Base-by-base conservation (phyloP, 257 asterid species). In the Solanum paucissectum region DNA sequence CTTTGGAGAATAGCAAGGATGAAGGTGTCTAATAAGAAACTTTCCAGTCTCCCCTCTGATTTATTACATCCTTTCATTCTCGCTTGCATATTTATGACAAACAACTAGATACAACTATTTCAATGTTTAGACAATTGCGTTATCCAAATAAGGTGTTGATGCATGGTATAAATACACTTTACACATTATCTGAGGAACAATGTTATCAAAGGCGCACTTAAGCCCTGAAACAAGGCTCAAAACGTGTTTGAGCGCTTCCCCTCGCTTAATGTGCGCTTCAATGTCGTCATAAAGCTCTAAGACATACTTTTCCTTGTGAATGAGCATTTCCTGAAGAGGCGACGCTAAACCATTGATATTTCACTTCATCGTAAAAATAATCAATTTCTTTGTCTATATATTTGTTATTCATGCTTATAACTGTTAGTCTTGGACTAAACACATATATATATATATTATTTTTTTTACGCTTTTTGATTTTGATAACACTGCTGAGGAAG, bases 1-100 rank as follows among this genome's bases (percentile, higher is more conserved):
- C 87, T 89, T 74, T 79, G 37, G 87, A 72, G 81, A 81, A 92
- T 86, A 90, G 85, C 90, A 44, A 20, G 49, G 84, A 88, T 71
- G 83, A 93, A 92, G 98, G 95, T 94, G 73, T 86, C 89, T 88
- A 36, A 44, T 91, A 69, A 69, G 73, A 88, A 71, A 64, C 87
- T 77, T 84, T 86, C 76, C 23, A 75, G 21, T 37, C 62, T 60
- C 27, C 36, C 60, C 66, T 76, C 21, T 68, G 29, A 58, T 72
- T 69, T 29, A 18, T 74, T 81, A 83, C 66, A 87, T 81, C 55
- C 85, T 60, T 52, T 52, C 12, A 20, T 83, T 46, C 85, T 81
- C 27, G 32, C 69, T 12, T 81, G 42, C 40, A 46, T 49, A 29
- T 46, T 29, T 49, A 29, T 81, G 85, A 49, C 42, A 81, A 81